phyloP scores from a whole-genome alignment of 495 filamentous ascomycete species.

The Hyaloscypha finlandica region DNA sequence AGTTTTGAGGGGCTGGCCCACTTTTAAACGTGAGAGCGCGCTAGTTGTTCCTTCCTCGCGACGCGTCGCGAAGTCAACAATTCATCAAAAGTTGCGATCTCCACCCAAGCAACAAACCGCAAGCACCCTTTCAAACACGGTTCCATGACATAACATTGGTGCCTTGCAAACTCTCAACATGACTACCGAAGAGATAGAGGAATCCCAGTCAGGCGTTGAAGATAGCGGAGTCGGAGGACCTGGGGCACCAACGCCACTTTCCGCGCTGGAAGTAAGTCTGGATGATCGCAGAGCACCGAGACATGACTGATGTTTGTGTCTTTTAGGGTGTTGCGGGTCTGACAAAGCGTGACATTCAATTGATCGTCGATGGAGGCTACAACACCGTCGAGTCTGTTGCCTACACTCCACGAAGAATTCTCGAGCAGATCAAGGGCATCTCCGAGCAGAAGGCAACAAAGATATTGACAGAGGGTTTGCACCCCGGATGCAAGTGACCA shows the following conservation, averaged over 20 bases:
- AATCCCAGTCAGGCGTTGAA: conserved; percentile 36
- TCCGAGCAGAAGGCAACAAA: conserved; percentile 95
- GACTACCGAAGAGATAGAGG: conserved; percentile 33
- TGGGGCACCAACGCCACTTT: conserved; percentile 91
- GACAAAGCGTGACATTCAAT: conserved; percentile 91
- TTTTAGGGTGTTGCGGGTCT: conserved; percentile 75
- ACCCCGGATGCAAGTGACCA: background rate
- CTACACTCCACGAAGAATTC: conserved; percentile 83
- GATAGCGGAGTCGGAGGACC: conserved; percentile 66
- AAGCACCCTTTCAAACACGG: background rate
- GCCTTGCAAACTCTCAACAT: conserved; percentile 16
- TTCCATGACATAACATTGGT: background rate
- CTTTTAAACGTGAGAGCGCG: conserved; percentile 9
- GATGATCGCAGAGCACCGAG: background rate
- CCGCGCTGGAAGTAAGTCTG: conserved; percentile 74
- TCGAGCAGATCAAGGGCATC: conserved; percentile 96
- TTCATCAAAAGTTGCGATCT: background rate
- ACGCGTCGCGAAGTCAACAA: conserved; percentile 11
- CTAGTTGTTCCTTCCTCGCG: background rate
- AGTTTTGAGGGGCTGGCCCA: background rate
- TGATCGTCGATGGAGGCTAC: conserved; percentile 87
- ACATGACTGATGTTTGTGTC: background rate
- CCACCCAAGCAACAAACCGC: background rate
- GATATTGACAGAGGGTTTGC: conserved; percentile 83
- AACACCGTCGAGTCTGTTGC: conserved; percentile 94